phyloP scores from a whole-genome alignment of 2,329 filamentous ascomycete genomes.

The Alternaria viburni region DNA sequence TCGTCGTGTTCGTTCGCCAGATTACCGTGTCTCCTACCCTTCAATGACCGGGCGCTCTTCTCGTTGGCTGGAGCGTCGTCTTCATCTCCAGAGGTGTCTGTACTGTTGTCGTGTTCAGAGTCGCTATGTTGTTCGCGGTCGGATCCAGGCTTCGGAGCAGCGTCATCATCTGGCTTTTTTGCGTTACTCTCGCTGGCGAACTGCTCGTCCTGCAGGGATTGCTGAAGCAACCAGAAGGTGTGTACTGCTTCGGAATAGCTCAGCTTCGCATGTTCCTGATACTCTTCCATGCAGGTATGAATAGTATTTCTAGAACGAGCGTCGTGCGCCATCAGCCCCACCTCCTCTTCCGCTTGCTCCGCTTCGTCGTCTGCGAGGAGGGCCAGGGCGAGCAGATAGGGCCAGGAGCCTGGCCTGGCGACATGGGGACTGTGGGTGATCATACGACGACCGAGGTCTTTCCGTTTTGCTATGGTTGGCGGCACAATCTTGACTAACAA shows the following conservation, averaged over 20 bases:
- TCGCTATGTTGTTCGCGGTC: not conserved
- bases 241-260: not conserved
- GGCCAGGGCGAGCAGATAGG: not conserved
- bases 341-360: not conserved
- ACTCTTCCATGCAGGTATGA: not conserved
- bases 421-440: not conserved
- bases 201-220: not conserved
- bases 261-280: not conserved
- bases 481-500: not conserved
- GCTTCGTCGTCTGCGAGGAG: not conserved
- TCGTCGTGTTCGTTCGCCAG: not conserved
- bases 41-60: not conserved
- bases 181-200: not conserved
- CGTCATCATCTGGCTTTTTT: not conserved
- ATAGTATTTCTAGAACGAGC: not conserved
- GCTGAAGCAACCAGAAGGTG: not conserved
- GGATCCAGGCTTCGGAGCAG: not conserved
- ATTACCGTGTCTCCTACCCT: not conserved
- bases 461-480: not conserved
- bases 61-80: not conserved
- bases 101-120: not conserved
- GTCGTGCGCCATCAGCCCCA: not conserved
- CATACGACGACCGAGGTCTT: not conserved
- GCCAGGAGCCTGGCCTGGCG: not conserved
- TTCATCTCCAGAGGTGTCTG: not conserved